Percentiles rank a stretch among this genome's conserved stretches.
phyloP scores from a whole-genome alignment of 2,329 filamentous ascomycete genomes.

The Pseudogymnoascus sp. region DNA sequence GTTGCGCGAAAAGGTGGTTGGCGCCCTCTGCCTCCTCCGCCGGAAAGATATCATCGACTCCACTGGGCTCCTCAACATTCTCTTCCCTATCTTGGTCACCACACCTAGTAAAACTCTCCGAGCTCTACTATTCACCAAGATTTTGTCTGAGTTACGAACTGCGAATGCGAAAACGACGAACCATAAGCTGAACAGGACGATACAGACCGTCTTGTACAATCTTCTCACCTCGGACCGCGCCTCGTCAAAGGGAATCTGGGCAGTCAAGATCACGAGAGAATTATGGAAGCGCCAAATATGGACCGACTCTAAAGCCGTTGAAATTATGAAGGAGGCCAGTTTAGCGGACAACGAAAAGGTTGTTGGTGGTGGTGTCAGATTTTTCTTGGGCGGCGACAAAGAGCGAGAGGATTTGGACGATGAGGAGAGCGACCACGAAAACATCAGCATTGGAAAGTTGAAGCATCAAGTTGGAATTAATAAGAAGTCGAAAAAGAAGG shows the following conservation, averaged over 20 bases:
- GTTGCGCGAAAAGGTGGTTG: constrained; percentile 87
- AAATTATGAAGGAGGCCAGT: constrained; percentile 93
- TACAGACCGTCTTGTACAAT: constrained; percentile 90
- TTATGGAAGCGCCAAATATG: constrained; percentile 95
- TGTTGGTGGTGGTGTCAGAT: constrained; percentile 74
- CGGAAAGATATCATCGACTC: constrained; percentile 93
- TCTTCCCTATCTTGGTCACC: constrained; percentile 91
- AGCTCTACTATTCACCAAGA: constrained; percentile 77
- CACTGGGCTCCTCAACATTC: constrained; percentile 69
- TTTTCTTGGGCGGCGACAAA: constrained; percentile 94
- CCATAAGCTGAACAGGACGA: constrained; percentile 84
- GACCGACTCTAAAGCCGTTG: constrained; percentile 90
- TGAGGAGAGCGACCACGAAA: constrained; percentile 77
- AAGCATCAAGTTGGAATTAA: constrained; percentile 85
- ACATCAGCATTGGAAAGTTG: constrained; percentile 71
- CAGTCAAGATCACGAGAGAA: constrained; percentile 89
- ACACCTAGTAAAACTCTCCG: constrained; percentile 87
- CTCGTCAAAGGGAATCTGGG: constrained; percentile 85
- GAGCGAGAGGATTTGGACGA: constrained; percentile 91
- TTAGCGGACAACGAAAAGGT: constrained; percentile 91
- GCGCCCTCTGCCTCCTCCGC: constrained; percentile 75
- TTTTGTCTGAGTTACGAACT: constrained; percentile 80
- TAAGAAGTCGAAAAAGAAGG: constrained; percentile 90
- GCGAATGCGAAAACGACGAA: constrained; percentile 83
- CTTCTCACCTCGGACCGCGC: constrained; percentile 77